A percentile compares a stretch with the other conserved stretches of the same genome.
These are phyloP conservation scores for Trichoderma endophyticum DNA, from an alignment of 2,329 filamentous ascomycete species.

Conservation along the genomic window DNA sequence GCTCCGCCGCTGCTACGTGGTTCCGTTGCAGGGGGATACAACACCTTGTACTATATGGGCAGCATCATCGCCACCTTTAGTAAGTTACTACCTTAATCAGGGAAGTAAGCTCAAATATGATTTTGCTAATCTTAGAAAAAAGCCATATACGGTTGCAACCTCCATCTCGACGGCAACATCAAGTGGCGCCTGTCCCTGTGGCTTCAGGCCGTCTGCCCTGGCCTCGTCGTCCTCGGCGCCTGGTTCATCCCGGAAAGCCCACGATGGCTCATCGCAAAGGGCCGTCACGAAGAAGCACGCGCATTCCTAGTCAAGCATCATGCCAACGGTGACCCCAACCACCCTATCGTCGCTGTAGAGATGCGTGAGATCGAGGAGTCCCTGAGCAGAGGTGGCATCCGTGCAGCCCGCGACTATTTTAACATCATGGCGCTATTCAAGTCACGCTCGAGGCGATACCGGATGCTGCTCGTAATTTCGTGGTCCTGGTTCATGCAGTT, in stretches of 20 bases:
- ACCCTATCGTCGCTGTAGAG: neutral
- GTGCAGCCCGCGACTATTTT: neutral
- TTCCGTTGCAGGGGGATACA: neutral
- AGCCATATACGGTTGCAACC: no score
- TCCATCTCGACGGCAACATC: neutral
- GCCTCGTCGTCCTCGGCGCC: neutral
- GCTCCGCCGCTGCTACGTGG: neutral
- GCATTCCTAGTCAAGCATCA: neutral
- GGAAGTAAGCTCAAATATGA: no score
- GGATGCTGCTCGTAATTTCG: neutral
- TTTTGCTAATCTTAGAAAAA: no score
- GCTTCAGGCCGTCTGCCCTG: neutral
- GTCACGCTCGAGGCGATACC: neutral
- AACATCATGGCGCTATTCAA: neutral
- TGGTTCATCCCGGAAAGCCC: neutral
- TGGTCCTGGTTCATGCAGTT: neutral
- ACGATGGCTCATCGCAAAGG: neutral
- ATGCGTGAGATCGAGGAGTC: neutral
- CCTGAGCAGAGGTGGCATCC: neutral
- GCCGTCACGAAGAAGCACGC: neutral
- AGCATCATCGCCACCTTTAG: neutral
- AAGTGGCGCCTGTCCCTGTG: neutral
- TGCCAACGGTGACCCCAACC: neutral
- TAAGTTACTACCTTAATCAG: neutral
- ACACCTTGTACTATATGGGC: neutral